phyloP scores from a whole-genome alignment of 1,284 basidiomycete species.

The Cryptococcus depauperatus region DNA sequence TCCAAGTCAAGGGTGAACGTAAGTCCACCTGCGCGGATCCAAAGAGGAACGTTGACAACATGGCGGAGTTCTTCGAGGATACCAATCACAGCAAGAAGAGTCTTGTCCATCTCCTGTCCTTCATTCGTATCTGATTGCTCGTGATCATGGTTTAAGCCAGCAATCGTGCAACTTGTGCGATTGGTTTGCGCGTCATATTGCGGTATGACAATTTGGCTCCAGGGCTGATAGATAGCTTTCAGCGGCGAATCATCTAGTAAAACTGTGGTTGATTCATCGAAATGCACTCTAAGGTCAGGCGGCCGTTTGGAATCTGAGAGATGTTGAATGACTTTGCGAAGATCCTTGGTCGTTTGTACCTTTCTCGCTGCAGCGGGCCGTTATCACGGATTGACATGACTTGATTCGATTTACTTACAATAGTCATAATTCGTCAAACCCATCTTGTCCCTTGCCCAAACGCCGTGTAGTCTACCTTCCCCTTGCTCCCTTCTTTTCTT shows the following conservation, averaged over 20 bases:
- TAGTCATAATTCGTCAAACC: conserved; percentile 28
- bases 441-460: conserved; percentile 43
- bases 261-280: conserved; percentile 27
- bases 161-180: conserved; percentile 6
- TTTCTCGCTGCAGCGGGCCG: conserved; percentile 16
- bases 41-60: conserved; percentile 38
- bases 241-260: conserved; percentile 43
- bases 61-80: conserved; percentile 34
- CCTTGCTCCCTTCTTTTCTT: conserved; percentile 15
- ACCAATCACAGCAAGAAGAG: conserved; percentile 39
- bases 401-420: conserved; percentile 23
- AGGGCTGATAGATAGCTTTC: conserved; percentile 42
- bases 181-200: conserved; percentile 32
- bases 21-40: conserved; percentile 37
- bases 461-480: conserved; percentile 36
- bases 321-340: conserved; percentile 32
- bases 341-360: conserved; percentile 42
- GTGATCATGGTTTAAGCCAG: not conserved
- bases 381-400: not conserved
- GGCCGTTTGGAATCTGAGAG: conserved; percentile 4
- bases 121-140: not conserved
- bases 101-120: conserved; percentile 23
- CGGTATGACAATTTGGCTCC: conserved; percentile 42
- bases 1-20: conserved; percentile 2
- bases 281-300: conserved; percentile 3